Evolutionary conservation across 1,284 basidiomycete genomes (phyloP).

Genomic region (Heterobasidion annosum): DNA sequence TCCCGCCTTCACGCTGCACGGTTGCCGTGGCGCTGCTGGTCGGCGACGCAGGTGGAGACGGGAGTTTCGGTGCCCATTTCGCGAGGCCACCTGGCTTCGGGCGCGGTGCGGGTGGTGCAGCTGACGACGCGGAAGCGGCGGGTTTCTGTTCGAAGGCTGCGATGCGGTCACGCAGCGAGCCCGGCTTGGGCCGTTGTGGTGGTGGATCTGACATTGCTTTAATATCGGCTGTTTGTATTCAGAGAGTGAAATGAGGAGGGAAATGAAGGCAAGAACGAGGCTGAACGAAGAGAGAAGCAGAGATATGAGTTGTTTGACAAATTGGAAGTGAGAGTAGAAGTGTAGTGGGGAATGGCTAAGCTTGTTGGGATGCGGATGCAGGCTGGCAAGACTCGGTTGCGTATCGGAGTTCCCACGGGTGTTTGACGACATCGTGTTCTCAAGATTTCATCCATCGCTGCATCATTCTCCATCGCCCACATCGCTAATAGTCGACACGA

Average conservation of each 20-base stretch:
- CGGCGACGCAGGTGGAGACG: conserved; percentile 36
- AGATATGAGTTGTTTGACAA: no score
- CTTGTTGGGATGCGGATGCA: no score
- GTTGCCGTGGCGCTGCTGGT: conserved; percentile 13
- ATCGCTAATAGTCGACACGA: no score
- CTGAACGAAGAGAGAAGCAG: no score
- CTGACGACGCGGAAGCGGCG: conserved; percentile 25
- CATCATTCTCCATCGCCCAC: no score
- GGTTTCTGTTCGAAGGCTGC: conserved; percentile 68
- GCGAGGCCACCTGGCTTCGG: conserved; percentile 60
- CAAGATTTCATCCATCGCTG: no score
- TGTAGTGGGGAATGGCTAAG: no score
- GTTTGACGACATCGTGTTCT: no score
- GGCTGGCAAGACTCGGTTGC: no score
- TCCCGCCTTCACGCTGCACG: conserved; percentile 23
- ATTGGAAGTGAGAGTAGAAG: no score
- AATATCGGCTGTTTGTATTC: neutral
- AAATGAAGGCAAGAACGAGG: no score
- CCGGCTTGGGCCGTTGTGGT: conserved; percentile 46
- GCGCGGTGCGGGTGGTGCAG: conserved; percentile 48
- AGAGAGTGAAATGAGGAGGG: neutral
- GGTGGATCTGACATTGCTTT: conserved; percentile 36
- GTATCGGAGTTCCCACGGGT: no score
- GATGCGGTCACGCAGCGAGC: conserved; percentile 75
- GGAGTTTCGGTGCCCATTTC: conserved; percentile 57